Base-by-base conservation (phyloP, 345 rosid species). In the Populus deltoides region DNA sequence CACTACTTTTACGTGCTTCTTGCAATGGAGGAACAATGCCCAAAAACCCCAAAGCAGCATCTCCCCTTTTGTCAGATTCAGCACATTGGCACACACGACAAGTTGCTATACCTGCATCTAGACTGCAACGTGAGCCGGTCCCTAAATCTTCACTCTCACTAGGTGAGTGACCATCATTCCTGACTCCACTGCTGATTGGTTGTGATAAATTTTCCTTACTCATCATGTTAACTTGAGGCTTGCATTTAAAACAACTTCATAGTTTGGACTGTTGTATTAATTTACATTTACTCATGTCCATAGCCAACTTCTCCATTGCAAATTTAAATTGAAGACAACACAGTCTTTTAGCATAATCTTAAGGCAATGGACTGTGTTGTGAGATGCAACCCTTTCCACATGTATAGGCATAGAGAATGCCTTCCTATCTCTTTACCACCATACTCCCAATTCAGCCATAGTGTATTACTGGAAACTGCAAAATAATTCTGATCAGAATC, bases 61-160 rank as follows among this genome's bases (percentile, higher is more conserved):
- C 99, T 73, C 99, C 99, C 70, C 87, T 78, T 81, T 83, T 92
- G 76, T 95, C 99, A 41, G 99, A 92, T 84, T 95, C 98, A 74
- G 86, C 88, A 86, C 97, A 93, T 25, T 95, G 99, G 87, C 99
- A 95, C 22, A 95, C 99, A 70, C 99, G 99, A 78, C 99, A 95
- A 75, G 89, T 77, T 62, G 93, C 83, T 69, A 84, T 66, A 36
- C 94, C 92, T 2, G 85, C 85, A 84, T 94, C 99, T 73, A 85
- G 71, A 84, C 96, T 93, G 73, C 73, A 77, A 45, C 85, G 88
- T 3, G 92, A 86, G 29, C 73, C 70, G 22, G 51, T 70, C 72
- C 83, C 82, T 49, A 83, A 75, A 57, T 90, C 88, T 61, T 85
- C 89, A 81, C 67, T 85, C 75, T 83, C 89, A 76, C 74, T 47